These are phyloP conservation scores for Lachnellula hyalina DNA, from an alignment of 2,329 filamentous ascomycete genomes.

Conservation along the genomic window DNA sequence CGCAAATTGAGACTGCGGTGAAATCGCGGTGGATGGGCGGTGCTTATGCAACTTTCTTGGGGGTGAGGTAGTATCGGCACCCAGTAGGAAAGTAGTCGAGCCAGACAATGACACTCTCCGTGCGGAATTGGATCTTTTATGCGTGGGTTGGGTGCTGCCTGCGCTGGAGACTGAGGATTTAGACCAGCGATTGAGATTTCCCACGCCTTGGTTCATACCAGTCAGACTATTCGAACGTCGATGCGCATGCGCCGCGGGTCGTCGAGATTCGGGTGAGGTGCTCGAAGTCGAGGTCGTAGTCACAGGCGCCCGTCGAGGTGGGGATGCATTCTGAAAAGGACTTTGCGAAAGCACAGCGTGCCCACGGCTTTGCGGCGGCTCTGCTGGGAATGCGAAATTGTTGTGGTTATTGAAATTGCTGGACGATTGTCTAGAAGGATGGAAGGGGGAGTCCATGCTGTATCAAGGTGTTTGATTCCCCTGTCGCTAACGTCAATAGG, in stretches of 20 bases:
- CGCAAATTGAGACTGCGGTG: slow-evolving; percentile 15
- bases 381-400: not conserved
- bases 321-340: slow-evolving; percentile 8
- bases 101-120: slow-evolving; percentile 17
- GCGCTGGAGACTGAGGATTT: slow-evolving; percentile 21
- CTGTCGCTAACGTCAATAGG: no score
- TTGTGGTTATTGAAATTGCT: not conserved
- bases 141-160: slow-evolving; percentile 9
- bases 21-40: slow-evolving; percentile 19
- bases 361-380: slow-evolving; percentile 1
- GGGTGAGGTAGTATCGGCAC: slow-evolving; percentile 13
- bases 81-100: slow-evolving; percentile 11
- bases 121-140: slow-evolving; percentile 17
- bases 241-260: slow-evolving; percentile 7
- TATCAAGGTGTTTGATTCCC: no score
- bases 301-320: slow-evolving; percentile 4
- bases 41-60: slow-evolving; percentile 26
- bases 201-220: slow-evolving; percentile 17
- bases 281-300: not conserved
- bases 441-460: not conserved
- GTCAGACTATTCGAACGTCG: slow-evolving; percentile 18
- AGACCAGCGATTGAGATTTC: slow-evolving; percentile 20
- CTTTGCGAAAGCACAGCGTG: slow-evolving; percentile 2
- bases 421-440: not conserved
- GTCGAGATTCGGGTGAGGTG: slow-evolving; percentile 5